Evolutionary conservation across 108 stramenopile genomes (phyloP), one percentile per base, ranked within the genome.

Genomic region (Cylindrotheca fusiformis): DNA sequence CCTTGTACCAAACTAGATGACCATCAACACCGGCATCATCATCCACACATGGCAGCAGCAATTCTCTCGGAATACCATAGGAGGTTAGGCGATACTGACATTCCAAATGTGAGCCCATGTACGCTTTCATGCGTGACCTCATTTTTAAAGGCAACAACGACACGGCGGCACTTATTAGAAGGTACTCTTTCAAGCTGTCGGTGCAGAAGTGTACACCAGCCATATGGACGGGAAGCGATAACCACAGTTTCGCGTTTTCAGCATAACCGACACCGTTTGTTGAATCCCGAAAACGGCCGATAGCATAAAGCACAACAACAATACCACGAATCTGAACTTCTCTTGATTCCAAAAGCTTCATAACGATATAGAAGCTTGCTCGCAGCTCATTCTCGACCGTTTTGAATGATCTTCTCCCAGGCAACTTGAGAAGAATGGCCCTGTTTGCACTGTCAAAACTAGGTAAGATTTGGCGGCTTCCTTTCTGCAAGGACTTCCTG

Each of bases 21-120:
- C 14, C 6, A 41, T 41, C 36, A 6, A 41, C 14, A 6, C 36
- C 10, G 6, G 36, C 36, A 10, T 41, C 36, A 14, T 41, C 14
- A 41, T 41, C 36, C 14, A 14, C 10, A 10, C 6, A 10, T 14
- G 14, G 14, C 10, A 14, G 59, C 2, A 60, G 44, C 0, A 21
- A 21, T 2, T 21, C 27, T 12, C 29, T 32, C 0, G 55, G 32
- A 44, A 67, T 56, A 17, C 65, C 65, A 32, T 53, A 67, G 6
- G 65, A 47, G 28, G 46, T 56, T 18, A 67, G 22, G 6, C 25
- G 51, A 48, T 67, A 67, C n/a, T 49, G 45, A 19, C 46, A 45
- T 48, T 67, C 65, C 46, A 67, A 29, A 47, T 55, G 65, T 21
- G 65, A 67, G 0, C 65, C 65, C 48, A 56, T 56, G 22, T 67